Base-by-base conservation (phyloP, 352 stramenopile genomes). In the Plasmopara halstedii region DNA sequence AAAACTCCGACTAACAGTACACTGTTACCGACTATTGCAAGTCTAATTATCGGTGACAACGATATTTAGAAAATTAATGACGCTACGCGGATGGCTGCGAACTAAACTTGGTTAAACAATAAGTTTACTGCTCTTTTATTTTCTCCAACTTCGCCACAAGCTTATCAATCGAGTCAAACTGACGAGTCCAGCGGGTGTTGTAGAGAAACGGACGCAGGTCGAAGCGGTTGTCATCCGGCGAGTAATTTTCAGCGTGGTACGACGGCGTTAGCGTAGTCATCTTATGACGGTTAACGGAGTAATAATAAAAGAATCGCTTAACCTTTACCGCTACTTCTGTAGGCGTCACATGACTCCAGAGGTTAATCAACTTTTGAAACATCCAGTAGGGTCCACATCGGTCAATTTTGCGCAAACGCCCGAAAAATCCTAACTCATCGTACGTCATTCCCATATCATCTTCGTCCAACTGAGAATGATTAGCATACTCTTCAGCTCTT, bases 361-460 rank as follows among this genome's bases (percentile, higher is more conserved):
- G 35, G 49, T 82, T 69, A 8, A 71, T 70, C 18, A 96, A 70
- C 64, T 91, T 89, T 39, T 68, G 73, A 67, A 91, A 97, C 91
- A 98, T 98, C 58, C 81, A 89, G 34, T 94, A 93, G 5, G 93
- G 95, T n/a, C 94, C 95, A 59, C 92, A 99, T 27, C 92, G 73
- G 14, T 90, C 77, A 38, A 99, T 93, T 70, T 99, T 99, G 43
- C 96, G 82, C 25, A 98, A 70, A 23, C 84, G 80, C 29, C 95
- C 95, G 70, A 98, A 99, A 61, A 83, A 88, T 11, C 94, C 88
- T 25, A 99, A 82, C 62, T 99, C 96, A 47, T 96, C 90, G 64
- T 99, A 99, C 11, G 86, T 97, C 96, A 99, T 99, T 6, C 96
- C 96, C 96, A 99, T 99, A 67, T 99, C 96, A 40, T 98, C 95